Base-by-base conservation (phyloP, 768 basidiomycete species). In the Vishniacozyma victoriae region DNA sequence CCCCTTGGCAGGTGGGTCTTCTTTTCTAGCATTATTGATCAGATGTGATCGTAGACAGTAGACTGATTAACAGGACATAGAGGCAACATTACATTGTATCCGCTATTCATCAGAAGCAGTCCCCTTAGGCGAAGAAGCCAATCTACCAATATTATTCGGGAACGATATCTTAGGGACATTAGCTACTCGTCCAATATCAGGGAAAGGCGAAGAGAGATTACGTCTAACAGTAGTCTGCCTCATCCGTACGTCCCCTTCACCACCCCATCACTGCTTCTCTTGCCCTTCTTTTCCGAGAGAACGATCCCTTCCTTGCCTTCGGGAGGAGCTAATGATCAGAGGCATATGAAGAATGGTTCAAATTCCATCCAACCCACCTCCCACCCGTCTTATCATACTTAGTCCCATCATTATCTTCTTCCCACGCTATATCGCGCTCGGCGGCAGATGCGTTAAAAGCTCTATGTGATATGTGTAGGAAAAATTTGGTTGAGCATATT, bases 81-180 rank as follows among this genome's bases (percentile, higher is more conserved):
- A 96, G 72, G 86, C 86, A 2, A 83, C 83, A 0, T 69, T 96
- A 5, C 87, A 92, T 63, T 91, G 87, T 62, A 77, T 93, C 31
- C 82, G 83, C 75, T 84, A 84, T 5, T 77, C 90, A 7, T 87
- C 92, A 60, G 92, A 96, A 75, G 88, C 89, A 0, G 77, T 92
- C 1, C 82, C 82, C 2, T 56, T 81, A 1, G 78, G 79, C 31
- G 76, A 78, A 45, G 78, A 78, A 43, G 64, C 39, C 20, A 56
- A 49, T 44, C 50, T 73, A 1, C 72, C 71, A 5, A 46, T 59
- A 9, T 56, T 96, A 13, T 92, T 92, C 64, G 80, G 81, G n/a
- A 75, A 80, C 0, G 80, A 82, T 5, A 76, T 91, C 14, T 78
- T 90, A 1, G 82, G 82, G 3, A 69, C 72, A 74, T 46, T 82